Base-by-base conservation (phyloP, 495 filamentous ascomycete genomes). In the Lophium mytilinum region DNA sequence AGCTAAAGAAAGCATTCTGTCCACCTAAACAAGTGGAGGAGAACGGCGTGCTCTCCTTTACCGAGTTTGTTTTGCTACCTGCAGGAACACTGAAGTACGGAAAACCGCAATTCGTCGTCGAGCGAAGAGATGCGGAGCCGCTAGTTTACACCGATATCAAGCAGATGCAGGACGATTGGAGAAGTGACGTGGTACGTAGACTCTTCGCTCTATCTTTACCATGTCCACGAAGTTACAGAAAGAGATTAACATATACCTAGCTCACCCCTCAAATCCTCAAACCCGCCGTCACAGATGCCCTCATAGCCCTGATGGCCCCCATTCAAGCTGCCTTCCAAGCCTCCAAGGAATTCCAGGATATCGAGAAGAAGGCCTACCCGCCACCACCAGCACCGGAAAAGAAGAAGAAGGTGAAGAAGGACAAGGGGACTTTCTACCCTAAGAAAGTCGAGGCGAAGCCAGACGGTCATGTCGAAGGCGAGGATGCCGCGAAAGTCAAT, bases 231-330 rank as follows among this genome's bases (percentile, higher is more conserved):
- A 42, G n/a, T 10, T 8, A 7, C 37, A 30, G 19, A 3, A 43
- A 21, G 1, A 48, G 47, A 7, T 50, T 62, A 61, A 62, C 48
- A 52, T 30, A 17, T 19, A 42, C 49, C 17, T 53, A 93, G 86
- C 78, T 97, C 51, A 87, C 84, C 10, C 92, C 92, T 0, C 88
- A 94, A 75, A 69, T 85, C 8, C 76, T 96, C 19, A 97, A 97
- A 73, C 78, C 83, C 35, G 90, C 85, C 36, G 80, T 91, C 5
- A 75, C 83, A 19, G 74, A 76, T 4, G 88, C 79, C 19, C 76
- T 97, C n/a, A 80, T 80, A 56, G 70, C 76, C 11, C 76, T 96
- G 15, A 76, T 95, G 52, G 80, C 75, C 4, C 88, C 92, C 1
- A 91, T 97, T 52, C 82, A 84, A 55, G 77, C 68, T 4, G 84